Conservation (phyloP, 2,329 filamentous ascomycete genomes). For the Arthrinium puccinioides region DNA sequence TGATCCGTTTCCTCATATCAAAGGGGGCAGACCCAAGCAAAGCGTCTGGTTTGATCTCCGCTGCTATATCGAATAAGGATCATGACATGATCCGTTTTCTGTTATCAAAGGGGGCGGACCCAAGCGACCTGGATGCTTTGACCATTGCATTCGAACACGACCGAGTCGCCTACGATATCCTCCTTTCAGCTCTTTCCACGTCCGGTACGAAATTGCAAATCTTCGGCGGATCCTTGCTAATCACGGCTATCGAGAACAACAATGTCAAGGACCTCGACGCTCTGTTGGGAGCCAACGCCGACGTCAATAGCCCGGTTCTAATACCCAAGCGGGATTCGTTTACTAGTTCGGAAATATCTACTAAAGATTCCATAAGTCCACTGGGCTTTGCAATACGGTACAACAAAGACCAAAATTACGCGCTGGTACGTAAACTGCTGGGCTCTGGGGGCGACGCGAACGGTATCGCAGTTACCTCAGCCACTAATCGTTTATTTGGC, state of each 20-base stretch:
- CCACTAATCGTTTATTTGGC: too few species aligned
- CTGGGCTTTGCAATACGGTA: background rate
- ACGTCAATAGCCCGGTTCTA: background rate
- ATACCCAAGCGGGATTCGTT: background rate
- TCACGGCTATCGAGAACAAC: background rate
- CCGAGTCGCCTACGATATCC: background rate
- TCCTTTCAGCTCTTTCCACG: background rate
- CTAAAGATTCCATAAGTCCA: background rate
- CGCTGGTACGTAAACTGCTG: background rate
- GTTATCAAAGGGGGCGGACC: background rate
- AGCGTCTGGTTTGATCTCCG: background rate
- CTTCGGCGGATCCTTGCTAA: background rate
- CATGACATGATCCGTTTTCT: background rate
- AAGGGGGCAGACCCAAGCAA: background rate
- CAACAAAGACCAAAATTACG: background rate
- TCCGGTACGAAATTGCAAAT: background rate
- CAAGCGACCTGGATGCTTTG: background rate
- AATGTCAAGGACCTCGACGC: background rate
- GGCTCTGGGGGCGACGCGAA: background rate
- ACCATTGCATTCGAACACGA: background rate
- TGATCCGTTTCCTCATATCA: background rate
- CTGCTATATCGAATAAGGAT: background rate
- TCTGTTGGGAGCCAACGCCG: background rate
- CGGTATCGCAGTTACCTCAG: background rate
- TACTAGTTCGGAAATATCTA: background rate